phyloP scores from a whole-genome alignment of 2,329 filamentous ascomycete species.

The Ambrosiella cleistominuta region DNA sequence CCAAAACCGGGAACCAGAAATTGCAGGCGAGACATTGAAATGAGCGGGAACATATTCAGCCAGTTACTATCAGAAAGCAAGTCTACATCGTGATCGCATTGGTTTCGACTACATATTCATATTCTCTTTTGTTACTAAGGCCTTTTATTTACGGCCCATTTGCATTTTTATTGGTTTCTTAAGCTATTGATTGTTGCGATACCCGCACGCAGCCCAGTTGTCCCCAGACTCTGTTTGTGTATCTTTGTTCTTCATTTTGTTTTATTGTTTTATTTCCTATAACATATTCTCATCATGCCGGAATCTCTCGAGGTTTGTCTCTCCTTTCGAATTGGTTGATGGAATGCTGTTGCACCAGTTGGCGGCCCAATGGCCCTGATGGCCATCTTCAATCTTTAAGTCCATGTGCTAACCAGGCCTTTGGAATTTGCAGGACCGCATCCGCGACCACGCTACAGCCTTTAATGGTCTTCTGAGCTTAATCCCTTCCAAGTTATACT shows the following conservation, averaged over 20 bases:
- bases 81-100: neutral
- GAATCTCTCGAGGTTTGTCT: conserved; percentile 17
- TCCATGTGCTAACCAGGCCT: conserved; percentile 7
- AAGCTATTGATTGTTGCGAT: neutral
- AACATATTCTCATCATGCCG: conserved; percentile 14
- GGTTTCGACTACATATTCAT: neutral
- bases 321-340: neutral
- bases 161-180: neutral
- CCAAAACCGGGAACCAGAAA: neutral
- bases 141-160: neutral
- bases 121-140: no score
- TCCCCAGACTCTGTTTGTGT: neutral
- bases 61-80: neutral
- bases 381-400: no score
- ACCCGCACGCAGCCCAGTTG: neutral
- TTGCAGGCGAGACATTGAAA: neutral
- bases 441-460: conserved; percentile 47
- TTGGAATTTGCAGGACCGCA: conserved; percentile 29
- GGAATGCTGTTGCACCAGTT: no score
- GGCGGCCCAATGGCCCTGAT: no score
- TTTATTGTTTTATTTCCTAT: neutral
- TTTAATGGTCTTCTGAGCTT: conserved; percentile 77
- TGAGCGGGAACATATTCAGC: no score
- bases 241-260: neutral
- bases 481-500: conserved; percentile 82